Base-by-base conservation (phyloP, 441 rosid species). In the Geranium incanum region DNA sequence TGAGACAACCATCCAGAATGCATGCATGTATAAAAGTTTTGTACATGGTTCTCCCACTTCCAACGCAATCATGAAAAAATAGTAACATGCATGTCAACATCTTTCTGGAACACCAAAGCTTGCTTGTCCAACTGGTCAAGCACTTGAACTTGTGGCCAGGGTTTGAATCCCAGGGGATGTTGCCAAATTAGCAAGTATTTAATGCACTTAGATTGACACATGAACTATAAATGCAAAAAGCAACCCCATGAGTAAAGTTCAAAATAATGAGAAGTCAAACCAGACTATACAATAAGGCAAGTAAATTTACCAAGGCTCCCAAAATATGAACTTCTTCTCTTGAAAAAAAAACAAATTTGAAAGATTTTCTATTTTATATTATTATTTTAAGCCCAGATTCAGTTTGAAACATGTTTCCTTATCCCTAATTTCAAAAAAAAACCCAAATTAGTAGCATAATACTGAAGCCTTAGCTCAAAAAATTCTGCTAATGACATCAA, bases 1-100 rank as follows among this genome's bases (percentile, higher is more conserved):
- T 37, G 41, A 21, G 1, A 45, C 66, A 70, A 62, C 41, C 18
- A 8, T 50, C 68, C 37, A n/a, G 57, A 66, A 68, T 16, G 36
- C 68, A 70, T 33, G 74, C 36, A 50, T 60, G 13, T 28, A 15
- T 15, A 11, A 28, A 6, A 38, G 28, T 37, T 67, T 21, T 67
- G 18, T 37, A 67, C 6, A 48, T 52, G 28, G 6, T 43, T 13
- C 8, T 59, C 43, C 68, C 59, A 39, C 60, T 33, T 16, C 33
- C 38, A 74, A 43, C 66, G 12, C 11, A 19, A 60, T 5, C 23
- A 60, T 0, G 9, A 59, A 11, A 63, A 62, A 68, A 11, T 3
- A 9, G 13, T 16, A 5, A 11, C 52, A 12, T 0, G 48, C 43
- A 48, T 4, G 16, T 28, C 41, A 74, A 36, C 52, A 45, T 45